Percentiles rank a stretch among this genome's conserved stretches.
Evolutionary conservation across 139 green algal genomes (phyloP).

Genomic region (Zygnema circumcarinatum): DNA sequence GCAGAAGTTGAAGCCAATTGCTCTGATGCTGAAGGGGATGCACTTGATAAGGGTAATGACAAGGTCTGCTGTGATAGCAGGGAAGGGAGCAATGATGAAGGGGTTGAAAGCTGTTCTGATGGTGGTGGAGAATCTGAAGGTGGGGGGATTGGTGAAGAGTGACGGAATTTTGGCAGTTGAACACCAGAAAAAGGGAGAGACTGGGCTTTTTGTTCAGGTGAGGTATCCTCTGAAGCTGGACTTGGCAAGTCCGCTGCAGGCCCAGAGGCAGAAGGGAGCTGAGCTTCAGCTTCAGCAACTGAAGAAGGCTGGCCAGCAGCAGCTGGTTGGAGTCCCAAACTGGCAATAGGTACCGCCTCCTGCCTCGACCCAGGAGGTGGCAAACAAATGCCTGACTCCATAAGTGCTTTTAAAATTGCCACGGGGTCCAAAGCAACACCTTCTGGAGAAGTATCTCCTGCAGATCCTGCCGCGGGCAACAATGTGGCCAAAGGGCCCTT

Average conservation of each 20-base stretch:
- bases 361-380: not conserved
- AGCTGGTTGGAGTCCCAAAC: not conserved
- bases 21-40: too few relatives aligned
- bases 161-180: not conserved
- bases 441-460: not conserved
- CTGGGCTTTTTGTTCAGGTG: not conserved
- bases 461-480: not conserved
- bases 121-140: not conserved
- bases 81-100: not conserved
- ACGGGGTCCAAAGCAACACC: not conserved
- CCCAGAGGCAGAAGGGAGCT: not conserved
- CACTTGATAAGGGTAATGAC: not conserved
- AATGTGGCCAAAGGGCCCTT: not conserved
- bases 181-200: not conserved
- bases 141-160: not conserved
- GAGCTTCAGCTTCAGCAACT: not conserved
- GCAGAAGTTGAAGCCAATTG: too few relatives aligned
- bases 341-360: not conserved
- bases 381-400: not conserved
- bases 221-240: not conserved
- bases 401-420: not conserved
- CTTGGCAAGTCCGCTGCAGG: not conserved
- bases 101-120: not conserved
- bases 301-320: not conserved
- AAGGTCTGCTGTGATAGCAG: constrained; percentile 1